A percentile compares a stretch with the other conserved stretches of the same genome.
These are phyloP conservation scores for Boechera stricta DNA, from an alignment of 345 rosid genomes.

Conservation along the genomic window DNA sequence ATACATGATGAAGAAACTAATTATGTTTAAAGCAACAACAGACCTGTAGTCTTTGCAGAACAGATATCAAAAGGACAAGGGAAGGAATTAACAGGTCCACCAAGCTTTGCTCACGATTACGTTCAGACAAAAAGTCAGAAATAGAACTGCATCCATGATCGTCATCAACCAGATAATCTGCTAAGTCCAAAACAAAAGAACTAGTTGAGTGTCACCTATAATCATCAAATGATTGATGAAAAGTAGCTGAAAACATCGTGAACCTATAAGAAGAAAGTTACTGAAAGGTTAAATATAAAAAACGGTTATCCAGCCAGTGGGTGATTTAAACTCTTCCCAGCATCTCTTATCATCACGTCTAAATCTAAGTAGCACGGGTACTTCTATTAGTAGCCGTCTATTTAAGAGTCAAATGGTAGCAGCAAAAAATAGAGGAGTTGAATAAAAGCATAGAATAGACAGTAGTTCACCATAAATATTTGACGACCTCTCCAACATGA, in stretches of 20 bases:
- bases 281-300: conserved; percentile 10
- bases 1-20: conserved; percentile 21
- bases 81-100: conserved; percentile 90
- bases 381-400: too few species aligned
- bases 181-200: conserved; percentile 29
- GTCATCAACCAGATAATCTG: conserved; percentile 98
- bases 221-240: conserved; percentile 22
- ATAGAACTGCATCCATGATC: conserved; percentile 96
- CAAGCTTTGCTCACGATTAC: conserved; percentile 93
- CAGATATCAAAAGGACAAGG: conserved; percentile 70
- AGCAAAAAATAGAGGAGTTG: neutral
- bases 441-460: conserved; percentile 17
- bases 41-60: conserved; percentile 86
- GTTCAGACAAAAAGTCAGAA: conserved; percentile 90
- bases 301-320: conserved; percentile 13
- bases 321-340: conserved; percentile 18
- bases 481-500: conserved; percentile 94
- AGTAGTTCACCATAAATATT: conserved; percentile 77
- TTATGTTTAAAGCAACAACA: conserved; percentile 39
- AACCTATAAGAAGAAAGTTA: conserved; percentile 27
- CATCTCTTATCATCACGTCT: conserved; percentile 28
- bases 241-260: conserved; percentile 18
- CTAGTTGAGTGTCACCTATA: conserved; percentile 30
- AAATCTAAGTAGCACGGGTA: neutral
- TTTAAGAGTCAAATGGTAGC: conserved; percentile 14